phyloP scores from a whole-genome alignment of 1,284 basidiomycete genomes.

The Rhizopogon hawkerae region DNA sequence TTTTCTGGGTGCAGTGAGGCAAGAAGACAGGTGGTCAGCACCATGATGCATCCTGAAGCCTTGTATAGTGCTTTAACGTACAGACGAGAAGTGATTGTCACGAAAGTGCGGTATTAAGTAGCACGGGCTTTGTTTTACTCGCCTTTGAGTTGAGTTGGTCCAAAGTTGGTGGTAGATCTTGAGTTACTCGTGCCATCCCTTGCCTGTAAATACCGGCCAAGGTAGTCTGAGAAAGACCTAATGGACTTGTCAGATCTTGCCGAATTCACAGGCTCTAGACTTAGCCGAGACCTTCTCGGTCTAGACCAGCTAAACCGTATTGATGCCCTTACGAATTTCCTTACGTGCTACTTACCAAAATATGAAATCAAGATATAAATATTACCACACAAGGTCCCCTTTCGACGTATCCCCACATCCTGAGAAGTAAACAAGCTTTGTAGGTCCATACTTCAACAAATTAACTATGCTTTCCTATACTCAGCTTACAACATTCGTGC shows the following conservation, averaged over 20 bases:
- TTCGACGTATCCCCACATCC: not conserved
- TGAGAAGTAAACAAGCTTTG: not conserved
- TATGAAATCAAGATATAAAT: constrained; percentile 1
- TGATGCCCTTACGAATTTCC: not conserved
- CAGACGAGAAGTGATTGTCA: not conserved
- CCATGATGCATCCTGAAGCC: constrained; percentile 1
- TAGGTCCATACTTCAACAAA: constrained; percentile 3
- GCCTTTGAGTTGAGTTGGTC: too few relatives aligned
- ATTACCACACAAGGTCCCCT: constrained; percentile 1
- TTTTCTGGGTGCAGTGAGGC: constrained; percentile 1
- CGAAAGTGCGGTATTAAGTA: not conserved
- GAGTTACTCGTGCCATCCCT: constrained; percentile 4
- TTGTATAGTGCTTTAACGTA: constrained; percentile 1
- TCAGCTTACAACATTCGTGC: constrained; percentile 6
- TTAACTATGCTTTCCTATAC: constrained; percentile 3
- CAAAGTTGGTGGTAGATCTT: constrained; percentile 8
- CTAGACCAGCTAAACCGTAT: constrained; percentile 11
- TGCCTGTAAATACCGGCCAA: constrained; percentile 12
- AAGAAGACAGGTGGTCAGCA: constrained; percentile 4
- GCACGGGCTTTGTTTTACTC: not conserved
- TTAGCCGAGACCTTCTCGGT: constrained; percentile 2
- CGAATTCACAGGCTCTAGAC: constrained; percentile 14
- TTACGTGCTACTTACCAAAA: constrained; percentile 5
- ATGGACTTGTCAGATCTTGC: constrained; percentile 7
- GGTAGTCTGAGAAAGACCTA: constrained; percentile 7